Evolutionary conservation across 2,329 filamentous ascomycete species (phyloP), one percentile per base, ranked within the genome.

Genomic region (Westerdykella aurantiaca): DNA sequence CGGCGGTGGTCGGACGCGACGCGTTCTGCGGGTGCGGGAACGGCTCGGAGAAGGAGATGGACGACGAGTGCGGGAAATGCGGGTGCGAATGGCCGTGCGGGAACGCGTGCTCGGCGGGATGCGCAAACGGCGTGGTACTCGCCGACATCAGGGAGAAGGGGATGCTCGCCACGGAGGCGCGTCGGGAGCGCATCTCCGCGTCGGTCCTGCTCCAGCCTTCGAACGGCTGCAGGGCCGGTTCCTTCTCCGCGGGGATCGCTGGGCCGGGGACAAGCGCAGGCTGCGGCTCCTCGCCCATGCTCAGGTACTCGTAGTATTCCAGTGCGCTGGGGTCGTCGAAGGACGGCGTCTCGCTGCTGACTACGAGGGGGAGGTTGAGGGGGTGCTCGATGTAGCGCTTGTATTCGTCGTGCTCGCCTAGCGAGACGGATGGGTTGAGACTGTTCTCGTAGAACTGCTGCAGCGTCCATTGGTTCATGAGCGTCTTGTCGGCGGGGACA

Each of bases 391-490:
- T 82, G 67, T 97, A 98, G 18, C 85, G 81, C 46, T 83, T 79
- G 64, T 98, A 98, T 63, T 97, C 93, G 38, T 85, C 82, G 18
- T 82, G 81, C 70, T 97, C 91, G 33, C 80, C 77, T 6, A 77
- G 69, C 6, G 80, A 85, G 31, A 98, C 87, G 0, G 81, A 83
- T 1, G 93, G 93, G 52, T 95, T 86, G 37, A 97, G 76, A 5
- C 88, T 93, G 63, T 90, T 86, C 42, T 83, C 78, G 37, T 96
- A 85, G 39, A 95, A 84, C 60, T 94, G 85, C 14, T 85, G 85
- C 38, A 96, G 85, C 0, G 88, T 94, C 84, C 86, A 90, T 63
- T 95, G 88, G 12, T 88, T 85, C 44, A 86, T 85, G 31, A 85
- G 86, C 22, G 83, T 80, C 69, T 94, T 94, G 57, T 94, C 86